A percentile compares a stretch with the other conserved stretches of the same genome.
Conservation (phyloP, 148 eudicot species). For the Rhododendron griersonianum region DNA sequence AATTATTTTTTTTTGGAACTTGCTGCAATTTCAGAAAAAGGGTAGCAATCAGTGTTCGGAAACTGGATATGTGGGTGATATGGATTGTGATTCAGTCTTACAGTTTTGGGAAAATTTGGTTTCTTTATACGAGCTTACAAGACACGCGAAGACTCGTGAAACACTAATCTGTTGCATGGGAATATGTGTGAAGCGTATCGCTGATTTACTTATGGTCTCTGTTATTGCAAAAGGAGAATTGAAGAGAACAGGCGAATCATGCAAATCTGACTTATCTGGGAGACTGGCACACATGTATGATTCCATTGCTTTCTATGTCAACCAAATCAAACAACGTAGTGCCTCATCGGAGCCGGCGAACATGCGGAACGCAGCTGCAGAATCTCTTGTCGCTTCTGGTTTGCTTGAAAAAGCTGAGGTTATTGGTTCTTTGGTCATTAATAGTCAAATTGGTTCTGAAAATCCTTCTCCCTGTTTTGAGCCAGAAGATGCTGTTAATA, state of each 20-base stretch:
- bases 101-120: slow-evolving; percentile 69
- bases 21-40: slow-evolving; percentile 34
- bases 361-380: slow-evolving; percentile 85
- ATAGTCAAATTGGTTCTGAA: slow-evolving; percentile 25
- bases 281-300: slow-evolving; percentile 37
- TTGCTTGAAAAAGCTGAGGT: slow-evolving; percentile 62
- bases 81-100: slow-evolving; percentile 50
- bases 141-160: slow-evolving; percentile 68
- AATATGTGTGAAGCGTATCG: slow-evolving; percentile 45
- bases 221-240: slow-evolving; percentile 19
- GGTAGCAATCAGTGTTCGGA: slow-evolving; percentile 17
- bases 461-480: slow-evolving; percentile 23
- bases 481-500: slow-evolving; percentile 26
- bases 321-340: slow-evolving; percentile 49
- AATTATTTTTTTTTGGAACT: slow-evolving; percentile 75
- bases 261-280: slow-evolving; percentile 22
- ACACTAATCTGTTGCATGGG: slow-evolving; percentile 61
- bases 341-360: slow-evolving; percentile 77
- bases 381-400: slow-evolving; percentile 80
- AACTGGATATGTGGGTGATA: slow-evolving; percentile 41
- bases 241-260: background rate
- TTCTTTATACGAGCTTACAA: slow-evolving; percentile 48
- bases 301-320: slow-evolving; percentile 47
- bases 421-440: slow-evolving; percentile 38
- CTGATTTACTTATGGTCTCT: slow-evolving; percentile 24